Percentiles rank a stretch among this genome's conserved stretches.
Conservation (phyloP, 352 stramenopile species). For the Stephanocyclus meneghinianus region DNA sequence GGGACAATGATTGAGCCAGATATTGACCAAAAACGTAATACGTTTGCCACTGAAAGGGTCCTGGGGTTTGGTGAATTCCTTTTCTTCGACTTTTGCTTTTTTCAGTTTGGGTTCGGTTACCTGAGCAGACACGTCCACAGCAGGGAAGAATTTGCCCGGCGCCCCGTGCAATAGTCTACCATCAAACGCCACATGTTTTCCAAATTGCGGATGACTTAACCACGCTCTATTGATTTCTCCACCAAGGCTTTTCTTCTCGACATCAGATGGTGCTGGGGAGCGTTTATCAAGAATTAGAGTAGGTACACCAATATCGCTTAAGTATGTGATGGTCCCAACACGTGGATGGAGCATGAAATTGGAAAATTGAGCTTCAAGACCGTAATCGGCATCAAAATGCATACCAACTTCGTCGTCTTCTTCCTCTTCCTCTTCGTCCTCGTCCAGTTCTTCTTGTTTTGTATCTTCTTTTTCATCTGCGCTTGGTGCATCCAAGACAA, state of each 20-base stretch:
- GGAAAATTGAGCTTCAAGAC: constrained; percentile 67
- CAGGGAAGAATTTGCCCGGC: constrained; percentile 71
- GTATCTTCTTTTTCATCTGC: constrained; percentile 43
- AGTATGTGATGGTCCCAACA: constrained; percentile 80
- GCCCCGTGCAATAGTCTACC: constrained; percentile 77
- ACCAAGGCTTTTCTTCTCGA: constrained; percentile 61
- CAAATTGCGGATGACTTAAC: constrained; percentile 72
- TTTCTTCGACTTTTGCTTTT: constrained; percentile 40
- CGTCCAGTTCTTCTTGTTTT: constrained; percentile 39
- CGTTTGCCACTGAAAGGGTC: constrained; percentile 36
- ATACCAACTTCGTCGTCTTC: constrained; percentile 80
- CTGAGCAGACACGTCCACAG: constrained; percentile 5
- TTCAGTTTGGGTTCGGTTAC: constrained; percentile 29
- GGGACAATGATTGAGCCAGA: constrained; percentile 83
- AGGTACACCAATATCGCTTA: constrained; percentile 73
- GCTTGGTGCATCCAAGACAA: constrained; percentile 69
- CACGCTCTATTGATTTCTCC: constrained; percentile 68
- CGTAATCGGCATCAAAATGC: constrained; percentile 83
- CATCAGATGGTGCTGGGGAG: constrained; percentile 61
- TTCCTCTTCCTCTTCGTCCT: constrained; percentile 46
- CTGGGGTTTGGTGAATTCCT: constrained; percentile 3
- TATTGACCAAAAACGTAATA: constrained; percentile 81
- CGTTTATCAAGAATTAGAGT: constrained; percentile 70
- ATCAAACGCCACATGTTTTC: constrained; percentile 83
- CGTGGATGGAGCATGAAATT: constrained; percentile 73